A percentile compares a stretch with the other conserved stretches of the same genome.
phyloP scores from a whole-genome alignment of 2,329 filamentous ascomycete species.

The Arthrocladium fulminans region DNA sequence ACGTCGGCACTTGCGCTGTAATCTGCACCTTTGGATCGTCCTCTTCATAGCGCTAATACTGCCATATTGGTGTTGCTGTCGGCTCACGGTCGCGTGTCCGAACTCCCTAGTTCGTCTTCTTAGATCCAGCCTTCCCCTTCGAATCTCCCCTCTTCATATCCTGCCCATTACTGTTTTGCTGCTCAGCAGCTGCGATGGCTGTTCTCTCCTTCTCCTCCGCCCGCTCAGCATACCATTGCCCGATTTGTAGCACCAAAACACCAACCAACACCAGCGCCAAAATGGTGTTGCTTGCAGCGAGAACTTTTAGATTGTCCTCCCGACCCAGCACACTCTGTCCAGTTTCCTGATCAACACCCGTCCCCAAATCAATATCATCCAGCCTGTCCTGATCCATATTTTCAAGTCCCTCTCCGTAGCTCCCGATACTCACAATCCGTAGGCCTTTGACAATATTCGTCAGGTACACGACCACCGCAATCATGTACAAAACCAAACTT shows the following conservation, averaged over 20 bases:
- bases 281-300: slow-evolving; percentile 93
- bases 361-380: slow-evolving; percentile 25
- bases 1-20: too few species aligned
- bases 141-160: background rate
- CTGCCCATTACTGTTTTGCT: slow-evolving; percentile 3
- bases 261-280: slow-evolving; percentile 85
- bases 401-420: slow-evolving; percentile 43
- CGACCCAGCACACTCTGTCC: slow-evolving; percentile 57
- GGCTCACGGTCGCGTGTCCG: background rate
- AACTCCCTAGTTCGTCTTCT: slow-evolving; percentile 8
- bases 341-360: slow-evolving; percentile 27
- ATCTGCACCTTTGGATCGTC: too few species aligned
- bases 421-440: slow-evolving; percentile 66
- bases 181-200: slow-evolving; percentile 35
- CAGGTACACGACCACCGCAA: slow-evolving; percentile 85
- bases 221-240: slow-evolving; percentile 96
- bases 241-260: slow-evolving; percentile 84
- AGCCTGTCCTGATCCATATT: slow-evolving; percentile 27
- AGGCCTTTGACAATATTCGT: slow-evolving; percentile 95
- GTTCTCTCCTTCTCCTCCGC: slow-evolving; percentile 75
- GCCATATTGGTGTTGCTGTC: background rate
- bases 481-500: slow-evolving; percentile 63
- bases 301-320: slow-evolving; percentile 82
- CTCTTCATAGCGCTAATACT: too few species aligned
- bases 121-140: background rate